These are phyloP conservation scores for Xylariaceae sp. DNA, from an alignment of 2,329 filamentous ascomycete genomes.

Conservation along the genomic window DNA sequence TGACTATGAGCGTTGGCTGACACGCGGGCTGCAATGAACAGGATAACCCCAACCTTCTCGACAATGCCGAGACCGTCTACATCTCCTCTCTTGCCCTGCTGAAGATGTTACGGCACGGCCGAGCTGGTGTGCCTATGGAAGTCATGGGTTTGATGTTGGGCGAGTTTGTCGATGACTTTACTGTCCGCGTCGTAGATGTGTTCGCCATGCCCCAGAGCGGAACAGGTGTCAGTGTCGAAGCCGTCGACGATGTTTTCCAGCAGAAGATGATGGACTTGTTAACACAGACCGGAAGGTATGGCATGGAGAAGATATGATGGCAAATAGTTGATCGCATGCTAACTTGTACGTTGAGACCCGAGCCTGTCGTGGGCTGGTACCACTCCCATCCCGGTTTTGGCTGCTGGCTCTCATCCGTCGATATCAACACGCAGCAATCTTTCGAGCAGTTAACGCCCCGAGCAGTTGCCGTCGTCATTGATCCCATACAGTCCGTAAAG, in stretches of 20 bases:
- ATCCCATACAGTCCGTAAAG: conserved; percentile 98
- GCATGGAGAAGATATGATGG: conserved; percentile 1
- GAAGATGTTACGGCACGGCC: conserved; percentile 97
- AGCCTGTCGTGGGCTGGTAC: conserved; percentile 98
- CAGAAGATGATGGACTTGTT: conserved; percentile 99
- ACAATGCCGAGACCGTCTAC: conserved; percentile 99
- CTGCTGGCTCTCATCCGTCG: conserved; percentile 97
- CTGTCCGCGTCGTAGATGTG: conserved; percentile 94
- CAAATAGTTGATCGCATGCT: conserved; percentile 5
- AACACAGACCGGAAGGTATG: conserved; percentile 88
- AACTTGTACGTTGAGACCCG: conserved; percentile 56
- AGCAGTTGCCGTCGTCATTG: conserved; percentile 94
- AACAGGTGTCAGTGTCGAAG: conserved; percentile 96
- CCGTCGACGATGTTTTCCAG: conserved; percentile 97
- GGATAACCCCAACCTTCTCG: conserved; percentile 89
- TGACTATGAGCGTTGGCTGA: not conserved
- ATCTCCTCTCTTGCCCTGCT: conserved; percentile 95
- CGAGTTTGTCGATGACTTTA: conserved; percentile 98
- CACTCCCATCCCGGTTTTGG: conserved; percentile 98
- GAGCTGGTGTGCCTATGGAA: conserved; percentile 98
- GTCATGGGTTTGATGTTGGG: conserved; percentile 99
- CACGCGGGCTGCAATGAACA: conserved; percentile 35
- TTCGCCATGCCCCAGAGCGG: conserved; percentile 99
- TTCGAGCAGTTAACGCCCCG: conserved; percentile 97
- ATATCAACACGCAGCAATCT: conserved; percentile 99